Conservation (phyloP, 371 early-diverging fungal genomes). For the Rhizopus stolonifer region DNA sequence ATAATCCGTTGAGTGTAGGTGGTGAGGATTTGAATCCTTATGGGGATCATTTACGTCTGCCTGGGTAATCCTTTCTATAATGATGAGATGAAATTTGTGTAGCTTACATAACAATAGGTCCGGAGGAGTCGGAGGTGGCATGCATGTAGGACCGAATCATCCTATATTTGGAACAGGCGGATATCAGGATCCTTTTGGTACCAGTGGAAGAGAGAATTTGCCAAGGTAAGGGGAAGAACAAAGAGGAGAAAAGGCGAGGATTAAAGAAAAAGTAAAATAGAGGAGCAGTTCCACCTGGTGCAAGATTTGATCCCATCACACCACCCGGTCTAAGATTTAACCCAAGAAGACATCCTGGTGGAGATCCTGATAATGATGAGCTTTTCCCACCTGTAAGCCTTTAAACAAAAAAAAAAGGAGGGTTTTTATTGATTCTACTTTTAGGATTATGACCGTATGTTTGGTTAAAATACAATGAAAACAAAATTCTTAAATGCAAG, state of each 20-base stretch:
- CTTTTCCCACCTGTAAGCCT: slow-evolving; percentile 69
- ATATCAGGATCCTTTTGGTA: slow-evolving; percentile 31
- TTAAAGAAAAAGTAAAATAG: slow-evolving; percentile 20
- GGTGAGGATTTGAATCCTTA: slow-evolving; percentile 56
- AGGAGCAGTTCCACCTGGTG: slow-evolving; percentile 91
- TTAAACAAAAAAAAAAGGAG: no score
- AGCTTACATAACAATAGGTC: neutral
- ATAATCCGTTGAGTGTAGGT: slow-evolving; percentile 57
- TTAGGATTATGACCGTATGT: slow-evolving; percentile 66
- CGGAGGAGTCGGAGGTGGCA: slow-evolving; percentile 60
- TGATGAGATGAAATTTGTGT: no score
- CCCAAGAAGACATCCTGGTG: slow-evolving; percentile 49
- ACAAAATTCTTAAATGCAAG: no score
- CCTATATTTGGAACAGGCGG: slow-evolving; percentile 74
- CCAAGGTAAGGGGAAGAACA: slow-evolving; percentile 38
- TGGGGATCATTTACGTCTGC: slow-evolving; percentile 47
- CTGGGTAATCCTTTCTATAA: slow-evolving; percentile 33
- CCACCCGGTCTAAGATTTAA: slow-evolving; percentile 58
- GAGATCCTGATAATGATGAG: slow-evolving; percentile 82
- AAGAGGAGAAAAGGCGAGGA: neutral
- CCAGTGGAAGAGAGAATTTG: slow-evolving; percentile 52
- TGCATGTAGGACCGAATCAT: slow-evolving; percentile 89
- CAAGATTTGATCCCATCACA: slow-evolving; percentile 90
- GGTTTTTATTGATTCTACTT: no score
- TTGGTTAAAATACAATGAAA: slow-evolving; percentile 46